Percentiles rank a stretch among this genome's conserved stretches.
These are phyloP conservation scores for Yamadazyma sp. DNA, from an alignment of 1,139 yeast species.

Conservation along the genomic window DNA sequence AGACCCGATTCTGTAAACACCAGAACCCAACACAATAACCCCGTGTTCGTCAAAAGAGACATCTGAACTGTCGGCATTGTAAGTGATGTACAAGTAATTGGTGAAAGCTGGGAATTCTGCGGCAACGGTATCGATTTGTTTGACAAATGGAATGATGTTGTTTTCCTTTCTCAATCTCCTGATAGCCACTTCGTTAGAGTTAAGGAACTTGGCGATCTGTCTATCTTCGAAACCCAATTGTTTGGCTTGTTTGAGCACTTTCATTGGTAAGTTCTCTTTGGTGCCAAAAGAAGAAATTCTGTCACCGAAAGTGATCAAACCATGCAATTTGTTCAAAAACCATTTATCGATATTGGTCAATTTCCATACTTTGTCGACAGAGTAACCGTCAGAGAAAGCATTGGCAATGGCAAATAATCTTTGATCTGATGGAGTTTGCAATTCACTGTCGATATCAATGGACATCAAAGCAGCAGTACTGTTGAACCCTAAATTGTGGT, in stretches of 20 bases:
- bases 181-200: conserved; percentile 90
- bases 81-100: conserved; percentile 91
- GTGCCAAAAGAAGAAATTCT: conserved; percentile 58
- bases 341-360: conserved; percentile 94
- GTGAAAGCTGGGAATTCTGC: conserved; percentile 99
- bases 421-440: conserved; percentile 95
- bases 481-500: conserved; percentile 91
- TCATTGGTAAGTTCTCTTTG: conserved; percentile 60
- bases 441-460: conserved; percentile 84
- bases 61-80: conserved; percentile 90
- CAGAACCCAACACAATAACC: conserved; percentile 88
- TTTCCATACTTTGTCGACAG: conserved; percentile 90
- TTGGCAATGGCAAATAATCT: conserved; percentile 96
- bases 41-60: conserved; percentile 83
- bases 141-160: conserved; percentile 89
- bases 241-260: conserved; percentile 79
- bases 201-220: conserved; percentile 88
- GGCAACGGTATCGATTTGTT: conserved; percentile 97
- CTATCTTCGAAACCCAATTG: conserved; percentile 97
- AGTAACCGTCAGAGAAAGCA: conserved; percentile 80
- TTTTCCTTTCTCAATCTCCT: conserved; percentile 87
- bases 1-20: conserved; percentile 93
- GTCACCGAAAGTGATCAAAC: conserved; percentile 69
- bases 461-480: conserved; percentile 85
- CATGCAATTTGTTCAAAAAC: conserved; percentile 86